phyloP scores from a whole-genome alignment of 306 rosid genomes.

The Geum urbanum region DNA sequence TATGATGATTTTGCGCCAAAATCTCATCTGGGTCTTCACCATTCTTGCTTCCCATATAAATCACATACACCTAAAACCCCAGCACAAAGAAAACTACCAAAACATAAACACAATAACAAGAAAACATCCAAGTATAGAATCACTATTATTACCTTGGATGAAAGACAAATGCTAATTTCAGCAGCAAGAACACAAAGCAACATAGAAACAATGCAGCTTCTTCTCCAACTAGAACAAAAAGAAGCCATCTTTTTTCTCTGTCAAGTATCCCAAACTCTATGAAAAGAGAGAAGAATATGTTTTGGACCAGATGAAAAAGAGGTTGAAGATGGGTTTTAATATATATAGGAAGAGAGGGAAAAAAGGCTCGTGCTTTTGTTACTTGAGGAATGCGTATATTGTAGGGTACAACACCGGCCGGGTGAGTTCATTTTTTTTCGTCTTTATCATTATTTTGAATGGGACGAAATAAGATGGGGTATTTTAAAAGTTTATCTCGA shows the following conservation, averaged over 20 bases:
- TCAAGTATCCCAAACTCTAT: slow-evolving; percentile 8
- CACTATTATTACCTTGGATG: slow-evolving; percentile 42
- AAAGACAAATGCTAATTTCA: slow-evolving; percentile 37
- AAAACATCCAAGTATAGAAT: background rate
- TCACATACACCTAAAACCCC: slow-evolving; percentile 61
- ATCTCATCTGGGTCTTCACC: slow-evolving; percentile 47
- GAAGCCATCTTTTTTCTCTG: slow-evolving; percentile 29
- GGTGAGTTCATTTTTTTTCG: no score
- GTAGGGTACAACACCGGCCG: no score
- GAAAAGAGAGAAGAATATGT: background rate
- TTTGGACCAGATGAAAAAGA: background rate
- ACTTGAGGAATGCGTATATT: background rate
- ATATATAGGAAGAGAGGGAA: background rate
- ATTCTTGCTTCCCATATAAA: slow-evolving; percentile 76
- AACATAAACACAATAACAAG: background rate
- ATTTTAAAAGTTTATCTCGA: no score
- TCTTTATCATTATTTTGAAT: no score
- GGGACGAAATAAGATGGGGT: no score
- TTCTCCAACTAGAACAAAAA: slow-evolving; percentile 24
- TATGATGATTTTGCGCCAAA: slow-evolving; percentile 54
- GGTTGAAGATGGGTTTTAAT: background rate
- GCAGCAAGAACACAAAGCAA: slow-evolving; percentile 42
- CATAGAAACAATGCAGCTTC: slow-evolving; percentile 24
- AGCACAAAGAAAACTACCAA: background rate
- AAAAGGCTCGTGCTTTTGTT: background rate